Evolutionary conservation across 1,284 basidiomycete species (phyloP).

Genomic region (Malassezia furfur): DNA sequence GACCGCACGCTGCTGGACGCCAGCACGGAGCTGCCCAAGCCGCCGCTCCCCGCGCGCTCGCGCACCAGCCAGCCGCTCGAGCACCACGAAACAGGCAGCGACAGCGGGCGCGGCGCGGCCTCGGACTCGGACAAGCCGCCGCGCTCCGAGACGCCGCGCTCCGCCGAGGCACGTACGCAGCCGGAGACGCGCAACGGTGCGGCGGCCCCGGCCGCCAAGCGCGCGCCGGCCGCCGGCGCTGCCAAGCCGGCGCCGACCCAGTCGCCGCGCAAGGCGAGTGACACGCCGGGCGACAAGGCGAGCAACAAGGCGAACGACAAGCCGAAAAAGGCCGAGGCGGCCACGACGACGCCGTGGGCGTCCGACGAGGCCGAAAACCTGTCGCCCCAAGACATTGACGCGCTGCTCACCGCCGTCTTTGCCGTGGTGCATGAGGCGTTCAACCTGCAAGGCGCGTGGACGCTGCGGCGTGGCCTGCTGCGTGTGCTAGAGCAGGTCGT

Average conservation of each 20-base stretch:
- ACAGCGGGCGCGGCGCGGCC: not conserved
- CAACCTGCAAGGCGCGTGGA: slow-evolving; percentile 46
- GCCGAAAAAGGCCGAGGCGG: not conserved
- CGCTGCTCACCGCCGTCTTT: slow-evolving; percentile 45
- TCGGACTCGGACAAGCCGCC: not conserved
- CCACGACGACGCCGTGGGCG: not conserved
- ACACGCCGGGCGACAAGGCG: not conserved
- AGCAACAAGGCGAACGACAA: not conserved
- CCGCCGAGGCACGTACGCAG: not conserved
- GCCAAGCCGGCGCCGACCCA: not conserved
- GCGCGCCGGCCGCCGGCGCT: not conserved
- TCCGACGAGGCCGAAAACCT: slow-evolving; percentile 12
- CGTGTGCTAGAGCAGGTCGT: slow-evolving; percentile 46
- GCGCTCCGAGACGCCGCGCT: not conserved
- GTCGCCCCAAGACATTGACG: slow-evolving; percentile 36
- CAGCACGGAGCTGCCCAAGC: slow-evolving; percentile 12
- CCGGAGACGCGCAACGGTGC: not conserved
- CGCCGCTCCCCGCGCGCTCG: slow-evolving; percentile 16
- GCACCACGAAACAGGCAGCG: slow-evolving; percentile 1
- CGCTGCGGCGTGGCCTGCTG: slow-evolving; percentile 44
- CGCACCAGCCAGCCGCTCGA: not conserved
- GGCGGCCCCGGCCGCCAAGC: not conserved
- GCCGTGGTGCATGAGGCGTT: slow-evolving; percentile 47
- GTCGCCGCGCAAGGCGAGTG: not conserved
- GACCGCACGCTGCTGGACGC: not conserved